phyloP scores from a whole-genome alignment of 768 basidiomycete genomes.

The Saitozyma sp. region DNA sequence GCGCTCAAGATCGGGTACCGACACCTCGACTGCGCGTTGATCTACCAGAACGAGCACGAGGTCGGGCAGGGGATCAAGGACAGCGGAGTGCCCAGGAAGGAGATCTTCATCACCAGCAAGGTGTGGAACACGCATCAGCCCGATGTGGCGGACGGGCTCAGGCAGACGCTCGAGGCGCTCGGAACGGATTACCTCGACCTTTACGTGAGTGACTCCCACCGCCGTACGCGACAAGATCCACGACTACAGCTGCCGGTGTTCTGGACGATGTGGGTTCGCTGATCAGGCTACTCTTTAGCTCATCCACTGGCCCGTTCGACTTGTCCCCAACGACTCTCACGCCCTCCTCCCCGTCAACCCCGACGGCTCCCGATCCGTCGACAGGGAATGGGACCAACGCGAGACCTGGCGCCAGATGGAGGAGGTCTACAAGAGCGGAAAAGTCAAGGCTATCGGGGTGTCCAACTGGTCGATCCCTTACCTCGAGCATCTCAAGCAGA shows the following conservation, averaged over 20 bases:
- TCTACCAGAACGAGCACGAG: slow-evolving; percentile 73
- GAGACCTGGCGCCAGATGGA: slow-evolving; percentile 45
- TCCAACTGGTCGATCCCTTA: slow-evolving; percentile 67
- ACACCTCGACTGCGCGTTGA: slow-evolving; percentile 79
- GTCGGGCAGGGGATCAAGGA: slow-evolving; percentile 42
- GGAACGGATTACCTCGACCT: slow-evolving; percentile 76
- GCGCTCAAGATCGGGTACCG: slow-evolving; percentile 76
- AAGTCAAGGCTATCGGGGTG: slow-evolving; percentile 59
- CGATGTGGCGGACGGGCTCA: slow-evolving; percentile 71
- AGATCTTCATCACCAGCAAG: slow-evolving; percentile 34
- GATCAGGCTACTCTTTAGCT: slow-evolving; percentile 18
- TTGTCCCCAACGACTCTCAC: slow-evolving; percentile 17
- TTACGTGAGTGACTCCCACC: slow-evolving; percentile 60
- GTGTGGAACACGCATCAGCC: slow-evolving; percentile 23
- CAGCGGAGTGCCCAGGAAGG: slow-evolving; percentile 31
- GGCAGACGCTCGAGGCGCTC: slow-evolving; percentile 71
- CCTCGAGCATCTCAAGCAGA: slow-evolving; percentile 68
- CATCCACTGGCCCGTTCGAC: slow-evolving; percentile 43
- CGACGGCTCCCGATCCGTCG: slow-evolving; percentile 29
- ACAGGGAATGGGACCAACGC: slow-evolving; percentile 24
- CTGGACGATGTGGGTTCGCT: neutral
- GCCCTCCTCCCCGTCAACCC: slow-evolving; percentile 18
- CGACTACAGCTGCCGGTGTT: no score
- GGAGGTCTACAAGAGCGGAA: slow-evolving; percentile 42
- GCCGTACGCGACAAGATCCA: neutral